These are phyloP conservation scores for Puccinia hordei DNA, from an alignment of 1,284 basidiomycete species.

Conservation along the genomic window DNA sequence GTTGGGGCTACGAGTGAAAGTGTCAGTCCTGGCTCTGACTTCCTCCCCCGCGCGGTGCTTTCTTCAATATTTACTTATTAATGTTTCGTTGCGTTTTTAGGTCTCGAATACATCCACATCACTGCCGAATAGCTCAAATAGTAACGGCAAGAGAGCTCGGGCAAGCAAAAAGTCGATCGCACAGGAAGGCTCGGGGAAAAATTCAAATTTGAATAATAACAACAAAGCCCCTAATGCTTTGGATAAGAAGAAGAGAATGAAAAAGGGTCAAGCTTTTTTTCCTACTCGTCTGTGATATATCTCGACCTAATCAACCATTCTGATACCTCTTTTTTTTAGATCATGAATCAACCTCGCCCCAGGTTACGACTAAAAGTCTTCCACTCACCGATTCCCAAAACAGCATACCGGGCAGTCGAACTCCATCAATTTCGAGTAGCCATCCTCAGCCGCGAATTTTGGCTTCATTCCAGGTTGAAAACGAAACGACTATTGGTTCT, in stretches of 20 bases:
- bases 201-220: neutral
- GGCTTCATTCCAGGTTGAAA: neutral
- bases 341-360: slow-evolving; percentile 27
- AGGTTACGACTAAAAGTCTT: slow-evolving; percentile 6
- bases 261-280: slow-evolving; percentile 24
- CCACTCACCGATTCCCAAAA: slow-evolving; percentile 21
- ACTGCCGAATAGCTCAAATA: slow-evolving; percentile 22
- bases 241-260: slow-evolving; percentile 45
- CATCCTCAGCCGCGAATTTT: slow-evolving; percentile 22
- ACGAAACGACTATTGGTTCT: neutral
- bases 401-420: neutral
- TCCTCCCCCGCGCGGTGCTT: neutral
- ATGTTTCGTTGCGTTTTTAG: neutral
- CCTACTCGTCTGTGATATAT: neutral
- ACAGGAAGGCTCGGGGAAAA: slow-evolving; percentile 17
- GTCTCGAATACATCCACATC: slow-evolving; percentile 18
- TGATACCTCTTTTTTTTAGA: slow-evolving; percentile 21
- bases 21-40: slow-evolving; percentile 11
- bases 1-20: slow-evolving; percentile 37
- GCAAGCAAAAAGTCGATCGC: slow-evolving; percentile 19
- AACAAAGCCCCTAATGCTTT: neutral
- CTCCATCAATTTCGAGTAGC: slow-evolving; percentile 19
- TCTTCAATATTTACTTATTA: neutral
- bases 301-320: neutral
- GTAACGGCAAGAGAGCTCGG: slow-evolving; percentile 17